Base-by-base conservation (phyloP, 1,284 basidiomycete genomes). In the Ustilago hordei region DNA sequence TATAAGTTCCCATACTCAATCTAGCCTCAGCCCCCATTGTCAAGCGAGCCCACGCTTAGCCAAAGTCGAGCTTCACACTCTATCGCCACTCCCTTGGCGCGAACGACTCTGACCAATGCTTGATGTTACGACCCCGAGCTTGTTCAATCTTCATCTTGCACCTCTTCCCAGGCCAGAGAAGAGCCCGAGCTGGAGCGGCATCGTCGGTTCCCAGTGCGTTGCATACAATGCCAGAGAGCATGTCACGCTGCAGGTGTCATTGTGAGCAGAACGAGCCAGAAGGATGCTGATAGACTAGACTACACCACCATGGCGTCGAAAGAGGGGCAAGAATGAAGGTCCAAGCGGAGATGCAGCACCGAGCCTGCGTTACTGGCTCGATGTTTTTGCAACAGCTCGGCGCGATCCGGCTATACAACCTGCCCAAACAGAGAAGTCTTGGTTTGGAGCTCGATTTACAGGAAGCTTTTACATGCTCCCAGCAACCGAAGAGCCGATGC, bases 1-100 rank as follows among this genome's bases (percentile, higher is more conserved):
- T 19, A 19, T 17, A 54, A 31, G 17, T 57, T 57, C 55, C 55
- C 55, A 57, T 57, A 28, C 39, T 34, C 55, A 6, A 34, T 12
- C 39, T 57, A 41, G 41, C 39, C 39, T 57, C 55, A 32, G 55
- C 55, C 28, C 38, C 32, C 31, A 13, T 28, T 57, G 39, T 57
- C 41, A 57, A 57, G 55, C 55, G 55, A 57, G 55, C 28, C 38
- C 54, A 55, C 38, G 54, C 54, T 55, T 55, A 55, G 35, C 36
- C 54, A 55, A 55, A 55, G 54, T 41, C 55, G 55, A 57, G 41
- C 31, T 31, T 11, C 15, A 31, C 15, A 19, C 48, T 31, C 36
- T 12, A 55, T 55, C 38, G 19, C 19, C 54, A 28, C 11, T 41
- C 54, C 45, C 55, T 57, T 57, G 55, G 55, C 55, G 39, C n/a